Evolutionary conservation across 441 rosid species (phyloP).

Genomic region (Kokia cookei): DNA sequence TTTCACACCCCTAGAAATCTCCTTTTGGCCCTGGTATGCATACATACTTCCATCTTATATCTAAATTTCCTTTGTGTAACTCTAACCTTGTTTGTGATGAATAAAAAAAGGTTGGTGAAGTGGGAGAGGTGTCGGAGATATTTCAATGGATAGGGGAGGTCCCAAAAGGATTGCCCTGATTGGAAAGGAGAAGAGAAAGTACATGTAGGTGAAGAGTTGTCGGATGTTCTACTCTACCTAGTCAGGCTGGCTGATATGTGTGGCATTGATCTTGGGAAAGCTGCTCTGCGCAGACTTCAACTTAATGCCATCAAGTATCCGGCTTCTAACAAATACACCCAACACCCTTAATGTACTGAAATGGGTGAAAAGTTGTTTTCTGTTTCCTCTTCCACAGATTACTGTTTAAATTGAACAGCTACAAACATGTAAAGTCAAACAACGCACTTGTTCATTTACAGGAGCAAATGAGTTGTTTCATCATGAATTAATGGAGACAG

Average conservation of each 20-base stretch:
- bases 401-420: no score
- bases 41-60: no score
- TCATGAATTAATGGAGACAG: no score
- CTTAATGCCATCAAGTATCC: constrained; percentile 88
- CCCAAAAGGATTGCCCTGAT: constrained; percentile 66
- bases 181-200: constrained; percentile 81
- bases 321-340: constrained; percentile 1
- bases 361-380: no score
- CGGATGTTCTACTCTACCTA: constrained; percentile 82
- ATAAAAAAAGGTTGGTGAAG: constrained; percentile 76
- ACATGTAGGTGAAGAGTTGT: constrained; percentile 82
- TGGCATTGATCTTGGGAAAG: constrained; percentile 73
- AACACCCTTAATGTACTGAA: no score
- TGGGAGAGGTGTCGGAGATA: constrained; percentile 88
- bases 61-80: no score
- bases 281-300: constrained; percentile 66
- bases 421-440: no score
- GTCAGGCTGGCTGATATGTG: constrained; percentile 81
- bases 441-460: no score
- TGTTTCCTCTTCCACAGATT: no score
- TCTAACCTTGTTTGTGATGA: neutral
- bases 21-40: constrained; percentile 61
- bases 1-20: constrained; percentile 71
- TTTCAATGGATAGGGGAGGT: constrained; percentile 98
- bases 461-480: no score